Evolutionary conservation across 1,139 yeast species (phyloP).

Genomic region (Debaryomyces fabryi): DNA sequence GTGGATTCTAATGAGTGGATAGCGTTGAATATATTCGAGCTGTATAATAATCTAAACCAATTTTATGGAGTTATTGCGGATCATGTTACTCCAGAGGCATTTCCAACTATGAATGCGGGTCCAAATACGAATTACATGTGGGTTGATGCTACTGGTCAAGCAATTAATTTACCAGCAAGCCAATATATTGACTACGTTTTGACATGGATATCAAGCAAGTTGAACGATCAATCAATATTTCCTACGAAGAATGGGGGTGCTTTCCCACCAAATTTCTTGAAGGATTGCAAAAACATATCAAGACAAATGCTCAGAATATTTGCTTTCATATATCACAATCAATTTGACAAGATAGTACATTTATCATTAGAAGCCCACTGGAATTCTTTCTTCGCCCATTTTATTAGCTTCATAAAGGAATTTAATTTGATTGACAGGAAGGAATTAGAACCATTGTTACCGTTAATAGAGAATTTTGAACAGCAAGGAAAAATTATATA

Average conservation of each 20-base stretch:
- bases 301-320: constrained; percentile 95
- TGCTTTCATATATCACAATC: constrained; percentile 94
- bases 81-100: constrained; percentile 83
- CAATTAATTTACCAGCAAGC: constrained; percentile 85
- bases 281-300: constrained; percentile 83
- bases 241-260: constrained; percentile 95
- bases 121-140: constrained; percentile 89
- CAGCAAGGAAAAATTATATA: constrained; percentile 77
- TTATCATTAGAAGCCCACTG: constrained; percentile 94
- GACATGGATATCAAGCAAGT: constrained; percentile 85
- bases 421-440: constrained; percentile 76
- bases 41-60: constrained; percentile 81
- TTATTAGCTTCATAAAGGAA: constrained; percentile 81
- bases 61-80: constrained; percentile 88
- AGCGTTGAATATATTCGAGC: constrained; percentile 88
- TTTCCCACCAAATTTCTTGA: constrained; percentile 82
- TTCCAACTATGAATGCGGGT: constrained; percentile 96
- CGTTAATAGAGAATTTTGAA: constrained; percentile 79
- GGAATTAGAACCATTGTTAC: constrained; percentile 78
- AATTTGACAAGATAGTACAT: constrained; percentile 89
- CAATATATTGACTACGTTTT: constrained; percentile 91
- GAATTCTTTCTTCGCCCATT: constrained; percentile 98
- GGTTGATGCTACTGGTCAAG: constrained; percentile 79
- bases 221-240: constrained; percentile 85
- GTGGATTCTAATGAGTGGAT: constrained; percentile 96